A percentile compares a stretch with the other conserved stretches of the same genome.
phyloP scores from a whole-genome alignment of 177 flowering plant species.

The Tripterygium wilfordii region DNA sequence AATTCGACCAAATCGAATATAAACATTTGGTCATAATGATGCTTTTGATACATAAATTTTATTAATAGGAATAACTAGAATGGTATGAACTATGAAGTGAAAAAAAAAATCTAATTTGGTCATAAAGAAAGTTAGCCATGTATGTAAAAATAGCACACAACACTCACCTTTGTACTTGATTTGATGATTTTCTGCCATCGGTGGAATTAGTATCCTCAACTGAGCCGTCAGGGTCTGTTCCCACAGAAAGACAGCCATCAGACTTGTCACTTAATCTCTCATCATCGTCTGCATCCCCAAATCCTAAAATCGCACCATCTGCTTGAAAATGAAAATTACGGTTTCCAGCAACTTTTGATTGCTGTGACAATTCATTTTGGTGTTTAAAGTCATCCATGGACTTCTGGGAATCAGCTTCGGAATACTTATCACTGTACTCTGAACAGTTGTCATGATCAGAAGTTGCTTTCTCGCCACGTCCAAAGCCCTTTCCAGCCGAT shows the following conservation, averaged over 20 bases:
- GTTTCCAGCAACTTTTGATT: slow-evolving; percentile 14
- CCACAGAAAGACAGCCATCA: slow-evolving; percentile 33
- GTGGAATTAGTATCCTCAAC: too few species aligned
- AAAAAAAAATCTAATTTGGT: too few species aligned
- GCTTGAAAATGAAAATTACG: too few species aligned
- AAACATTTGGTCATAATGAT: too few species aligned
- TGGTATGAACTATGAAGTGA: too few species aligned
- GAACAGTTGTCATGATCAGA: slow-evolving; percentile 27
- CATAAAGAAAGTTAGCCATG: too few species aligned
- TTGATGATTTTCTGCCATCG: slow-evolving; percentile 8
- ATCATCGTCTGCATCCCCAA: slow-evolving; percentile 28
- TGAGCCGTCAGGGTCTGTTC: slow-evolving; percentile 43
- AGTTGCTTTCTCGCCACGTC: slow-evolving; percentile 18
- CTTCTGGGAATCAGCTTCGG: slow-evolving; percentile 21
- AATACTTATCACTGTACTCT: slow-evolving; percentile 19
- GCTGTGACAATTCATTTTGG: slow-evolving; percentile 7
- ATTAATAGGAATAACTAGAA: too few species aligned
- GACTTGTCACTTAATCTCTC: slow-evolving; percentile 35
- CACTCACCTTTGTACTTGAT: slow-evolving; percentile 19
- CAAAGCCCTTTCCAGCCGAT: slow-evolving; percentile 13
- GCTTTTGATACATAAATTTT: too few species aligned
- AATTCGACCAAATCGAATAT: too few species aligned
- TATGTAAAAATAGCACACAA: too few species aligned
- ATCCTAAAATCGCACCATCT: slow-evolving; percentile 24
- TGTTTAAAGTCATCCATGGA: slow-evolving; percentile 20